A percentile compares a stretch with the other conserved stretches of the same genome.
Conservation (phyloP, 108 stramenopile species). For the Pseudonitzschia delicatissima region DNA sequence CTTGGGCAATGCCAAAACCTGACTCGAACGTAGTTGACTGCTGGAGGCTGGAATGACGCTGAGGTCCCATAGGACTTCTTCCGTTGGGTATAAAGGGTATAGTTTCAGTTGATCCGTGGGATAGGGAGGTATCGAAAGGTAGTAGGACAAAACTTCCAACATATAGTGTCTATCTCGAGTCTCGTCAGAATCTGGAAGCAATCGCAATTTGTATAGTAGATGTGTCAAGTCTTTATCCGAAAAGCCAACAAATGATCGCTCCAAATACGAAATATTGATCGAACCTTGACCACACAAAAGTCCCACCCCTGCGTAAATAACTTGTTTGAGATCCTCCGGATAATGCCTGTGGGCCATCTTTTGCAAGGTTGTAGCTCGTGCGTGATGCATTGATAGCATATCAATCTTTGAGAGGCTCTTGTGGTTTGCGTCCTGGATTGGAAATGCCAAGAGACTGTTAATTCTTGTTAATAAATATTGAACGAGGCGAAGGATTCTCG, state of each 20-base stretch:
- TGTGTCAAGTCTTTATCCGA: constrained; percentile 59
- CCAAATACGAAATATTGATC: constrained; percentile 22
- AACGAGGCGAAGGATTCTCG: constrained; percentile 34
- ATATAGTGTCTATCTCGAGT: constrained; percentile 37
- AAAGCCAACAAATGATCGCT: constrained; percentile 42
- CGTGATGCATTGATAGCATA: constrained; percentile 38
- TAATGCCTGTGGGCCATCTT: constrained; percentile 74
- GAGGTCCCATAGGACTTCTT: constrained; percentile 88
- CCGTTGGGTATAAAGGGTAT: constrained; percentile 88
- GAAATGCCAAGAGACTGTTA: constrained; percentile 35
- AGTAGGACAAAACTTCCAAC: constrained; percentile 55
- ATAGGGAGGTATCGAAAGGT: constrained; percentile 63
- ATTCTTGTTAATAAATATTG: constrained; percentile 42
- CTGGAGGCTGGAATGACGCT: constrained; percentile 62
- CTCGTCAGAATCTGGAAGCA: constrained; percentile 56
- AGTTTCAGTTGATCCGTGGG: constrained; percentile 55
- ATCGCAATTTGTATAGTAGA: constrained; percentile 67
- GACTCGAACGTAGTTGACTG: constrained; percentile 19
- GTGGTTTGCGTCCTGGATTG: constrained; percentile 32
- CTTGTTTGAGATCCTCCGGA: constrained; percentile 46
- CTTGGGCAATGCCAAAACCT: constrained; percentile 86
- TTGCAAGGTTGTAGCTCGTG: constrained; percentile 60
- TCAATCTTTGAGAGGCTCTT: constrained; percentile 35
- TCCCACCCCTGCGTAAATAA: constrained; percentile 73
- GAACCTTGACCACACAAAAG: constrained; percentile 34